Percentiles rank a stretch among this genome's conserved stretches.
Evolutionary conservation across 345 rosid species (phyloP).

Genomic region (Laguncularia racemosa): DNA sequence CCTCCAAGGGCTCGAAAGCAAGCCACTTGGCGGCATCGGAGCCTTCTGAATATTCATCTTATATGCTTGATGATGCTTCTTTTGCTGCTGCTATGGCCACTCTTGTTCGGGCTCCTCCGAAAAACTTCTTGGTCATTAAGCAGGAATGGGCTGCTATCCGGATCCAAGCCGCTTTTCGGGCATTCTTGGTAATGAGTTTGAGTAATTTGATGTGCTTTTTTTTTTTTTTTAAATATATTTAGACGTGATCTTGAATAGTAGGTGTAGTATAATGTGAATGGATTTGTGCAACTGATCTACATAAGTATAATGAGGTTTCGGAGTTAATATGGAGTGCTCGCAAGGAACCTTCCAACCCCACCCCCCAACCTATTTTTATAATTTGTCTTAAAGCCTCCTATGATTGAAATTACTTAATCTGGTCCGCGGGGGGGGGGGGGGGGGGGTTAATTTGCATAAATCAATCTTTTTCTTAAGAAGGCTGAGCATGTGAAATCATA

Average conservation of each 20-base stretch:
- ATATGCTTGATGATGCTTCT: slow-evolving; percentile 27
- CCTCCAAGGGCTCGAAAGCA: slow-evolving; percentile 40
- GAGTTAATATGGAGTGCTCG: too few relatives aligned
- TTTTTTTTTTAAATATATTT: background rate
- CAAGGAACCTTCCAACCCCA: too few relatives aligned
- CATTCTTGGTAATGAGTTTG: slow-evolving; percentile 48
- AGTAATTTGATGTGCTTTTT: background rate
- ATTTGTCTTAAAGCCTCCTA: too few relatives aligned
- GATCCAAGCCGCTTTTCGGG: slow-evolving; percentile 78
- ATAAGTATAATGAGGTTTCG: too few relatives aligned
- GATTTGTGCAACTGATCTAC: background rate
- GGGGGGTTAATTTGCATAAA: too few relatives aligned
- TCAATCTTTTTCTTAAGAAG: too few relatives aligned
- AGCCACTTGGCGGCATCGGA: slow-evolving; percentile 38
- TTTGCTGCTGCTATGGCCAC: slow-evolving; percentile 70
- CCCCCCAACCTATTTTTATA: too few relatives aligned
- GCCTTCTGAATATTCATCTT: slow-evolving; percentile 35
- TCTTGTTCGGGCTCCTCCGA: slow-evolving; percentile 65
- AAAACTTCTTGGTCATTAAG: slow-evolving; percentile 57
- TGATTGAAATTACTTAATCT: too few relatives aligned
- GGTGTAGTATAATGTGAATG: background rate
- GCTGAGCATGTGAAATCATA: too few relatives aligned
- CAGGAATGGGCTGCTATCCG: slow-evolving; percentile 91
- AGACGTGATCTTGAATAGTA: background rate
- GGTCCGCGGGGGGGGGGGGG: too few relatives aligned